Percentiles rank a stretch among this genome's conserved stretches.
Evolutionary conservation across 2,329 filamentous ascomycete species (phyloP).

Genomic region (Colletotrichum chrysophilum): DNA sequence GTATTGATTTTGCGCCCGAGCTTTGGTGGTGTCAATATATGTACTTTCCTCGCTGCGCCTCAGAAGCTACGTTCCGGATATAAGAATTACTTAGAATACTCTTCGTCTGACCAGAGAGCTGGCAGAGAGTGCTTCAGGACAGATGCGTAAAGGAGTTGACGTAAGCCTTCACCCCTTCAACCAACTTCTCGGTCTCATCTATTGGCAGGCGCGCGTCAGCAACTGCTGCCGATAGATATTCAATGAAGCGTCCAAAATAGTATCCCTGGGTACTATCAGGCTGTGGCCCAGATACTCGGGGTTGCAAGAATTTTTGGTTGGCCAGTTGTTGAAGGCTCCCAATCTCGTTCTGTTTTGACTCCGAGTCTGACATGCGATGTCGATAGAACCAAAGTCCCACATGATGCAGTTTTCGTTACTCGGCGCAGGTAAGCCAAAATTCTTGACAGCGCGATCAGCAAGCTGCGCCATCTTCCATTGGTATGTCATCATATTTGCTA

Average conservation of each 20-base stretch:
- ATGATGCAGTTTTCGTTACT: background rate
- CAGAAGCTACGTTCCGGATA: too few relatives aligned
- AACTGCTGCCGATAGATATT: background rate
- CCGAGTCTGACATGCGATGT: background rate
- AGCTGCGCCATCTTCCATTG: background rate
- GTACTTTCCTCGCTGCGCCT: too few relatives aligned
- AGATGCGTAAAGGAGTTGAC: background rate
- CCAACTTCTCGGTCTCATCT: background rate
- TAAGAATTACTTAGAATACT: rapidly evolving
- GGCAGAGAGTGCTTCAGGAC: background rate
- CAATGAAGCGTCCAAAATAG: background rate
- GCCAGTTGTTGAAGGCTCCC: background rate
- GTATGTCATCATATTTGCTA: background rate
- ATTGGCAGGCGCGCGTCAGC: background rate
- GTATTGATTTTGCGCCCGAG: background rate
- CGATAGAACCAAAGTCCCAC: background rate
- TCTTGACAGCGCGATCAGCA: background rate
- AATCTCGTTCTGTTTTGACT: background rate
- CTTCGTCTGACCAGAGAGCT: background rate
- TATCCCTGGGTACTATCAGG: background rate
- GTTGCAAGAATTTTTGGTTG: background rate
- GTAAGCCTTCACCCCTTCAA: background rate
- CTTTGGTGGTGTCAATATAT: too few relatives aligned
- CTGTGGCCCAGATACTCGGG: background rate
- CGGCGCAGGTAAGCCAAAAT: background rate